These are phyloP conservation scores for Fragaria iinumae DNA, from an alignment of 306 rosid species.

Conservation along the genomic window DNA sequence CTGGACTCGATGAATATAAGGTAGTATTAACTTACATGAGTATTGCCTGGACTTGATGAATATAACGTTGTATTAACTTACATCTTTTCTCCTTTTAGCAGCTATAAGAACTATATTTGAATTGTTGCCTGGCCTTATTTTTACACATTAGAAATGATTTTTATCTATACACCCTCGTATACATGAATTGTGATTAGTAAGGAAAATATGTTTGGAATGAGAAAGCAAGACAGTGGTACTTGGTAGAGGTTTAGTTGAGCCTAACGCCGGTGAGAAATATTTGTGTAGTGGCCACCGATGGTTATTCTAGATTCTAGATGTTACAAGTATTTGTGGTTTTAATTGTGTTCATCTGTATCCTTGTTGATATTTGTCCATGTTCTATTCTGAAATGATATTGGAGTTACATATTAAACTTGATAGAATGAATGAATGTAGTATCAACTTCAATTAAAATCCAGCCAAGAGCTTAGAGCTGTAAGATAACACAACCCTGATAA, in stretches of 20 bases:
- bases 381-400: not conserved
- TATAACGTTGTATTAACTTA: slow-evolving; percentile 11
- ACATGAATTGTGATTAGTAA: not conserved
- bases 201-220: not conserved
- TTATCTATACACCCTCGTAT: too few species aligned
- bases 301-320: too few species aligned
- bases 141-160: not conserved
- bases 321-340: too few species aligned
- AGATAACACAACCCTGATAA: too few species aligned
- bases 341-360: not conserved
- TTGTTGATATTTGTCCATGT: not conserved
- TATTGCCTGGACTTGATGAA: slow-evolving; percentile 29
- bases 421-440: not conserved
- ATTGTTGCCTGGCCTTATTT: not conserved
- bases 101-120: not conserved
- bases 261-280: not conserved
- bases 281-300: too few species aligned
- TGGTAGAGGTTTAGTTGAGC: not conserved
- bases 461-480: too few species aligned
- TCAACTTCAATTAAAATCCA: not conserved
- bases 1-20: slow-evolving; percentile 26
- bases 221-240: not conserved
- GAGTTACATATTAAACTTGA: too few species aligned
- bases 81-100: not conserved
- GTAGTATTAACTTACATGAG: slow-evolving; percentile 4